phyloP scores from a whole-genome alignment of 2,329 filamentous ascomycete genomes.

The Aspergillus sp. region DNA sequence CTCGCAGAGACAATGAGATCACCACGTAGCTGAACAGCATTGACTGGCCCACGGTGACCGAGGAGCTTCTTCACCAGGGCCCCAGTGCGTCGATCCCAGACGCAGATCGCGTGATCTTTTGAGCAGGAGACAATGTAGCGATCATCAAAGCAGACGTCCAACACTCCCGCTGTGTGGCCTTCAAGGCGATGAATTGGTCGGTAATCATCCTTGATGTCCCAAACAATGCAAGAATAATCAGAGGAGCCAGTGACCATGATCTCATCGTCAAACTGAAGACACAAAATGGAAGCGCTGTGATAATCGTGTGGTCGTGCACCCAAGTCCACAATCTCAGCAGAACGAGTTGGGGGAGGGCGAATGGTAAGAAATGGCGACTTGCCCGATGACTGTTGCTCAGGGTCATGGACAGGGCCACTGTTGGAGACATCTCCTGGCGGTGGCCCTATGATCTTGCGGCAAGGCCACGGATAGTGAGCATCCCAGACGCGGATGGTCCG shows the following conservation, averaged over 20 bases:
- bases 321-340: conserved; percentile 56
- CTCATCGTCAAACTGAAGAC: conserved; percentile 88
- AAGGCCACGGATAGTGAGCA: conserved; percentile 79
- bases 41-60: conserved; percentile 90
- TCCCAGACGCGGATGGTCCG: conserved; percentile 97
- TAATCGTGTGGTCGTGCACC: conserved; percentile 55
- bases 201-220: conserved; percentile 80
- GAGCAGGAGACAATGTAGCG: conserved; percentile 95
- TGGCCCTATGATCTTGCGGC: conserved; percentile 80
- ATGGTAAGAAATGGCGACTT: conserved; percentile 53
- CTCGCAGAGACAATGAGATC: conserved; percentile 92
- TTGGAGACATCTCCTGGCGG: conserved; percentile 60
- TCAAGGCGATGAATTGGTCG: conserved; percentile 76
- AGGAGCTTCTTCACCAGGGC: conserved; percentile 75
- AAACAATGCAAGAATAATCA: conserved; percentile 88
- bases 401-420: conserved; percentile 52
- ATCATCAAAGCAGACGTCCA: conserved; percentile 92
- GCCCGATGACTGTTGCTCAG: conserved; percentile 45
- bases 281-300: conserved; percentile 91
- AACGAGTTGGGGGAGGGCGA: conserved; percentile 55
- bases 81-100: conserved; percentile 87
- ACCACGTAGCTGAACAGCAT: conserved; percentile 92
- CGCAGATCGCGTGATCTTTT: conserved; percentile 90
- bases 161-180: conserved; percentile 82
- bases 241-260: conserved; percentile 96